Evolutionary conservation across 1,284 basidiomycete genomes (phyloP), one percentile per base, ranked within the genome.

Genomic region (Volvariella surrecta): DNA sequence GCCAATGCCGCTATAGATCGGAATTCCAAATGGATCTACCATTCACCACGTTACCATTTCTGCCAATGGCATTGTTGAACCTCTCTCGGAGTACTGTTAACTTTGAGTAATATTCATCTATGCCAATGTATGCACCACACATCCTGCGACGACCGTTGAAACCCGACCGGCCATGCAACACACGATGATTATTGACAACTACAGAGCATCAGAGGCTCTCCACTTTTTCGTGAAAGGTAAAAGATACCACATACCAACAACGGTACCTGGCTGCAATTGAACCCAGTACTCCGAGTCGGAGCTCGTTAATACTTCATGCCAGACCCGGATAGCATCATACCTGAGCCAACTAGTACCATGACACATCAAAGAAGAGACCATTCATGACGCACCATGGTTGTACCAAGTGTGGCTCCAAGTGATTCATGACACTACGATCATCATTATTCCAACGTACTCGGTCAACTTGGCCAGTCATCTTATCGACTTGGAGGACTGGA

Each of bases 381-480:
- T 16, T 31, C 8, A 13, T 24, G 2, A 51, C 73, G 39, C 54
- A 82, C 89, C 89, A 93, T 40, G 72, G 66, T 52, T 85, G 81
- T 2, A 93, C 74, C 46, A 77, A 56, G 6, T 68, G 67, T 0
- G 77, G 63, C 6, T 70, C 69, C 53, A 91, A 45, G 54, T 73
- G 62, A 49, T 65, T 69, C 71, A 95, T 73, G 0, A 84, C 83
- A 48, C 89, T 91, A 39, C 95, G 69, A 60, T 99, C 95, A 54
- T 95, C 89, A 48, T 93, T 95, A 58, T 98, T 99, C 89, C 93
- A 98, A 34, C 94, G 66, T 10, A 97, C 83, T 50, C 90, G 82
- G 1, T 71, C 61, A 0, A 98, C 70, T 43, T 82, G 76, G 0
- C 81, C 81, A 3, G 73, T 73, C 2, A 61, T 47, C 1, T 60